Conservation (phyloP, 306 rosid genomes). For the Senna siamea region DNA sequence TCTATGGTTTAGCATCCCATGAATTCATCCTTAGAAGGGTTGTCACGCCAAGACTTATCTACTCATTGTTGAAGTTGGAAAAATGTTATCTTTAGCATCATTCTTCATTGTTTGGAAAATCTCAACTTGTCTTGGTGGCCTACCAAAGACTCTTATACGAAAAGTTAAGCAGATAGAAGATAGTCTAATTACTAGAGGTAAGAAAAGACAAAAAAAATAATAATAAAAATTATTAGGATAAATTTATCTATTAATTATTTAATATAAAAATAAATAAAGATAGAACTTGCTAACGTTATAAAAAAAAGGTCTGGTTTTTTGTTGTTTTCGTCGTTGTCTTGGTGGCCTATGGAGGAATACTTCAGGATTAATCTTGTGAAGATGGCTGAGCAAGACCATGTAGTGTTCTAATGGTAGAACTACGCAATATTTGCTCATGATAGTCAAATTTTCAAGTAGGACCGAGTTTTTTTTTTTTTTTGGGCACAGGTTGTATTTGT, state of each 20-base stretch:
- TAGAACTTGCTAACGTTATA: too few species aligned
- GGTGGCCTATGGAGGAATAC: too few species aligned
- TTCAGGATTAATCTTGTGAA: slow-evolving; percentile 7
- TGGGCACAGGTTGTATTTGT: slow-evolving; percentile 13
- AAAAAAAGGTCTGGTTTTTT: too few species aligned
- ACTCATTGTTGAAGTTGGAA: background rate
- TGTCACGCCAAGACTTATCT: slow-evolving; percentile 9
- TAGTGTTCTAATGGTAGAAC: slow-evolving; percentile 17
- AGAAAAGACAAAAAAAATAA: too few species aligned
- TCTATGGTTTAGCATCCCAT: background rate
- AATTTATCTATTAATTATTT: too few species aligned
- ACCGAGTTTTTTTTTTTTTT: background rate
- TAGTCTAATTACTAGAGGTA: too few species aligned
- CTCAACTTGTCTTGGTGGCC: too few species aligned
- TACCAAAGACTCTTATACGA: too few species aligned
- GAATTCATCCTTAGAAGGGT: slow-evolving; percentile 15
- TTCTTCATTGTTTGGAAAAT: slow-evolving; percentile 26
- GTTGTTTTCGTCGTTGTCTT: too few species aligned
- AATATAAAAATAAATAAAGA: too few species aligned
- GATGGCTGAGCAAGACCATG: slow-evolving; percentile 10
- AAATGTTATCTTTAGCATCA: background rate
- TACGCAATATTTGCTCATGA: background rate
- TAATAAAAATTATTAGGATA: too few species aligned
- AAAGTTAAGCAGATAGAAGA: too few species aligned
- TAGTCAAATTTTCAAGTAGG: slow-evolving; percentile 23